A percentile compares a stretch with the other conserved stretches of the same genome.
phyloP scores from a whole-genome alignment of 495 filamentous ascomycete genomes.

The Bathelium albidoporum region DNA sequence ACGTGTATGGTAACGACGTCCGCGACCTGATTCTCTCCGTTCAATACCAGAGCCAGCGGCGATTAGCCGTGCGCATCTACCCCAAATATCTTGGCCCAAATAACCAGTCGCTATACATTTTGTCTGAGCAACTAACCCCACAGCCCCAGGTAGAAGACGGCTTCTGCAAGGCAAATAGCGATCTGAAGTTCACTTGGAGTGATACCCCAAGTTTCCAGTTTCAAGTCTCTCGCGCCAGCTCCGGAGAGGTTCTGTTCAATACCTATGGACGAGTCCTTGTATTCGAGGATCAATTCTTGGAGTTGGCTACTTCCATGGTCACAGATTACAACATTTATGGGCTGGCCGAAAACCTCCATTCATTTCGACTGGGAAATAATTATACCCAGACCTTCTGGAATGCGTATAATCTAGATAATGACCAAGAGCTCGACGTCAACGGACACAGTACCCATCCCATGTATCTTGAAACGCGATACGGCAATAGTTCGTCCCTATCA shows the following conservation, averaged over 20 bases:
- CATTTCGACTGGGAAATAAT: constrained; percentile 18
- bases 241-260: constrained; percentile 16
- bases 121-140: constrained; percentile 7
- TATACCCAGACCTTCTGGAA: constrained; percentile 18
- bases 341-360: constrained; percentile 18
- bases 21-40: constrained; percentile 10
- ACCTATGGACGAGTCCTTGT: constrained; percentile 16
- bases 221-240: constrained; percentile 6
- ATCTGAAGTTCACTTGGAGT: constrained; percentile 18
- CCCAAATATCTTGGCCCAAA: constrained; percentile 16
- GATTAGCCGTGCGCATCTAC: constrained; percentile 16
- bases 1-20: constrained; percentile 13
- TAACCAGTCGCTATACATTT: constrained; percentile 16
- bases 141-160: constrained; percentile 8
- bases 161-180: constrained; percentile 8
- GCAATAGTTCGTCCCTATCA: constrained; percentile 9
- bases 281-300: constrained; percentile 19
- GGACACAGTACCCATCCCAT: constrained; percentile 29
- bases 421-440: constrained; percentile 53
- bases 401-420: constrained; percentile 62
- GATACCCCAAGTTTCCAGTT: constrained; percentile 18
- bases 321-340: constrained; percentile 21
- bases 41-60: constrained; percentile 16
- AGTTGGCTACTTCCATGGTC: constrained; percentile 8
- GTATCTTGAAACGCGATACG: constrained; percentile 20